Evolutionary conservation across 202 grass and related monocot genomes (phyloP).

Genomic region (Carex sylvatica): DNA sequence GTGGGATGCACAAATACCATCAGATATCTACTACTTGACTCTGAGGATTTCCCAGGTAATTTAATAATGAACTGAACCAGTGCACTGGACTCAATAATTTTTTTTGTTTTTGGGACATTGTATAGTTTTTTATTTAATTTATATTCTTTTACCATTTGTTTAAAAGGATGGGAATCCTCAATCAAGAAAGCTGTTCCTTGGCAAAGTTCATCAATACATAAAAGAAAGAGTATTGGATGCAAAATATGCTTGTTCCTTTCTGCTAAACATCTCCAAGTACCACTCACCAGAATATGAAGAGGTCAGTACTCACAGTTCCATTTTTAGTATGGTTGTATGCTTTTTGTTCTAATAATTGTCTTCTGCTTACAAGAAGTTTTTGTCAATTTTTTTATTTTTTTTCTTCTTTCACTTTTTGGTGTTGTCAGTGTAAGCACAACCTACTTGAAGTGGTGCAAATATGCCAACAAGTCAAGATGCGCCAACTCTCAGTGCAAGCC

Average conservation of each 20-base stretch:
- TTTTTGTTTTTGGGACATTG: constrained; percentile 17
- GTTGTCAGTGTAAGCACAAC: constrained; percentile 62
- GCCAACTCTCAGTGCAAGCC: constrained; percentile 87
- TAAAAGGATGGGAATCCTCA: constrained; percentile 72
- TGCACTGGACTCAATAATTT: constrained; percentile 3
- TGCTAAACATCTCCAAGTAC: constrained; percentile 68
- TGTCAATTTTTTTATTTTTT: not conserved
- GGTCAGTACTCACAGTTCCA: constrained; percentile 44
- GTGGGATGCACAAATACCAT: constrained; percentile 87
- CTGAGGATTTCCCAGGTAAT: constrained; percentile 88
- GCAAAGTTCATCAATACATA: constrained; percentile 96
- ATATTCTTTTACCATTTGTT: constrained; percentile 26
- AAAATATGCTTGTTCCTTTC: constrained; percentile 90
- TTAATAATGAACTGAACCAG: constrained; percentile 30
- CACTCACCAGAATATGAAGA: constrained; percentile 74
- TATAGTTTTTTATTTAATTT: constrained; percentile 29
- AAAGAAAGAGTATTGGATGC: constrained; percentile 93
- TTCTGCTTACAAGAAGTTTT: constrained; percentile 27
- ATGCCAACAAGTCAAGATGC: constrained; percentile 94
- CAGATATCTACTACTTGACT: constrained; percentile 89
- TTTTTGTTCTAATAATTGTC: constrained; percentile 24
- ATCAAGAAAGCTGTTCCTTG: constrained; percentile 81
- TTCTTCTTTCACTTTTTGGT: constrained; percentile 7
- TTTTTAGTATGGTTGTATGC: constrained; percentile 25
- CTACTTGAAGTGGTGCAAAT: constrained; percentile 90